Conservation (phyloP, 2,329 filamentous ascomycete genomes). For the Aspergillus floridensis region DNA sequence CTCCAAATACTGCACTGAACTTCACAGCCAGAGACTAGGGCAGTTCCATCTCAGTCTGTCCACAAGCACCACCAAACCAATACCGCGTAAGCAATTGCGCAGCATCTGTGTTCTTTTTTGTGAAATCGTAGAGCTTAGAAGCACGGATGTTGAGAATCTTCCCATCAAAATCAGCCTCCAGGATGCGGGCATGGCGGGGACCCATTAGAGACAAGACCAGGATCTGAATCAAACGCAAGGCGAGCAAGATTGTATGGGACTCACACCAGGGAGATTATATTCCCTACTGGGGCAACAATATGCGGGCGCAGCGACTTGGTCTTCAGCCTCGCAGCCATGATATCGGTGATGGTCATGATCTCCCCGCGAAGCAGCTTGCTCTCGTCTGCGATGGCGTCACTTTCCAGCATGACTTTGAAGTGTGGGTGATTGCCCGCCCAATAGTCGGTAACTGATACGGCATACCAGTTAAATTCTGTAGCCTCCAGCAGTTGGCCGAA, state of each 20-base stretch:
- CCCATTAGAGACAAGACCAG: constrained; percentile 12
- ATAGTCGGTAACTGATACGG: constrained; percentile 2
- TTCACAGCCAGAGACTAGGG: too few species aligned
- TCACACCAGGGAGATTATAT: neutral
- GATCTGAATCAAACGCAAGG: neutral
- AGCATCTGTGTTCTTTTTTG: neutral
- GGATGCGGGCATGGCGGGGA: constrained; percentile 4
- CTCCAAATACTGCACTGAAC: too few species aligned
- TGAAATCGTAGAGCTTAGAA: constrained; percentile 10
- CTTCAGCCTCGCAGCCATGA: constrained; percentile 8
- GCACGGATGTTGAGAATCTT: constrained; percentile 2
- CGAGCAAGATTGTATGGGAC: neutral
- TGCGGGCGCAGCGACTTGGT: constrained; percentile 8
- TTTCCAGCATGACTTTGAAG: constrained; percentile 7
- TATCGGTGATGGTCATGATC: constrained; percentile 7
- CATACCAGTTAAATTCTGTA: neutral
- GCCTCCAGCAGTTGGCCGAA: constrained; percentile 2
- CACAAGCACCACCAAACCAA: constrained; percentile 10
- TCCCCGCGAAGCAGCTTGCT: constrained; percentile 6
- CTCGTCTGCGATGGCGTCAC: neutral
- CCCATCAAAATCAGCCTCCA: constrained; percentile 11
- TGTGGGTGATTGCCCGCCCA: neutral
- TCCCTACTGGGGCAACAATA: constrained; percentile 10
- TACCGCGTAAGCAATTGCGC: constrained; percentile 6
- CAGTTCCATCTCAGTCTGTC: neutral